Base-by-base conservation (phyloP, 169 alveolate genomes). In the Plasmodium berghei region DNA sequence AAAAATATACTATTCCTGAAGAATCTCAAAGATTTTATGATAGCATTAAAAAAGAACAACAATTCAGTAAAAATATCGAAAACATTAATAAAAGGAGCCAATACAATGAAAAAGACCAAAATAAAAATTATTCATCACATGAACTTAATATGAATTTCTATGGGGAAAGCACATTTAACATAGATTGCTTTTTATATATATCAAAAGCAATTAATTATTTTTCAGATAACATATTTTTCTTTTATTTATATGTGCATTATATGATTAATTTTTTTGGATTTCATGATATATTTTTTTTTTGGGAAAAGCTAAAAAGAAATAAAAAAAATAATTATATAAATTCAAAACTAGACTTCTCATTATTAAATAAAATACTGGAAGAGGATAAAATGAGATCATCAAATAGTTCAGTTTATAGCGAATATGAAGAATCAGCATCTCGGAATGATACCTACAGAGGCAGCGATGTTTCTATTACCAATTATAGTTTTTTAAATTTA, bases 161-260 rank as follows among this genome's bases (percentile, higher is more conserved):
- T 28, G 5, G 40, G 40, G 40, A 3, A 28, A 28, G 5, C 1
- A 28, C 40, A 28, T 28, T 28, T 28, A 80, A 67, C 16, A 80
- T 66, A 12, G 72, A 49, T 6, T 83, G 59, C 45, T 56, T 83
- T 83, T 22, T 67, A 14, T 5, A 67, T 48, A 24, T 67, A 48
- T 14, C 52, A 26, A 83, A 83, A 34, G 90, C 90, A 14, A 52
- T 83, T 9, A 83, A 83, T 46, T 67, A 28, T 34, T 67, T 67
- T 71, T 72, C 83, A 40, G 55, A 83, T 59, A 83, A 83, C 24
- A 55, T 66, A 66, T 66, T 83, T 80, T 80, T 80, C 55, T 56
- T 83, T 6, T 83, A 67, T 61, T 14, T 83, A 10, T 83, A 83
- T 56, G 67, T 83, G 20, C 56, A 83, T 67, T 83, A 66, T 59